Base-by-base conservation (phyloP, 2,329 filamentous ascomycete species). In the Cyphellophora europaea region DNA sequence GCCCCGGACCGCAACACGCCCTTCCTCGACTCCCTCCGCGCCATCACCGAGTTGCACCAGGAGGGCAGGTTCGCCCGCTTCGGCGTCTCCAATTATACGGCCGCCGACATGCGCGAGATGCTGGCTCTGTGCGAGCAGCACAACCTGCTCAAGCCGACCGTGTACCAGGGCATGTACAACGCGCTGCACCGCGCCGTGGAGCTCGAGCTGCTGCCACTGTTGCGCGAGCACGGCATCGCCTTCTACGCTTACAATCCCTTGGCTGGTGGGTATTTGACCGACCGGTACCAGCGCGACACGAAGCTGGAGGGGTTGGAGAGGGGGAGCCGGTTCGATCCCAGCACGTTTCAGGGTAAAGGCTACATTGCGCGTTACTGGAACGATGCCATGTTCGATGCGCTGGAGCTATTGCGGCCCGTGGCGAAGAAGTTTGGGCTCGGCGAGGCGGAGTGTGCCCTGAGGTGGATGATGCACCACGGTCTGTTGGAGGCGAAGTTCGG, bases 381-480 rank as follows among this genome's bases (percentile, higher is more conserved):
- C 35, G 56, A 63, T 18, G 38, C 44, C 13, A 61, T 62, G 38
- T 66, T 69, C 35, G 53, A 59, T 35, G 63, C 62, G 4, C 41
- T 70, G 27, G 62, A 65, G 30, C 38, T 58, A 11, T 40, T 67
- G 18, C 50, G 58, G 33, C 44, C 54, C 2, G 53, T 51, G 14
- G 51, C 55, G 0, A 50, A 52, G 44, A 60, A 63, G 48, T 55
- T 65, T 42, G 53, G 55, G 1, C 18, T 71, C 19, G 63, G 60
- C 0, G 49, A 61, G 37, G 53, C 56, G 0, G 63, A 69, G 41
- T 55, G 56, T 42, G 64, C 63, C 1, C 40, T 71, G 35, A 44
- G 66, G 18, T 70, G 67, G 67, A 52, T 60, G 21, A 50, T 50
- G 2, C 59, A 69, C 47, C 66, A 71, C 40, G 62, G 55, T 6